phyloP scores from a whole-genome alignment of 306 rosid genomes.

The Cucurbita pepo region DNA sequence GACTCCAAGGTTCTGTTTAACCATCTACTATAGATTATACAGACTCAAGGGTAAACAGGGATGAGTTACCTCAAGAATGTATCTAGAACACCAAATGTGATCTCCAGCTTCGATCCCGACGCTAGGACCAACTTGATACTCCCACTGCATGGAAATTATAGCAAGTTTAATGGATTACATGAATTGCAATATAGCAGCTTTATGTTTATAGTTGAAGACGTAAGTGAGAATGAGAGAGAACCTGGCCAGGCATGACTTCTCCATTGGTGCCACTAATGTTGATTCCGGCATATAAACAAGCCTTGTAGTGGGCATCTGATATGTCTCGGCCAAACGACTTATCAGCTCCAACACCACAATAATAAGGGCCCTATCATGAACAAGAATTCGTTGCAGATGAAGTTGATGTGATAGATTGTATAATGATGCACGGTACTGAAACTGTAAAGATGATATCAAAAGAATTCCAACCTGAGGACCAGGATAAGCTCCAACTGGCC shows the following conservation, averaged over 20 bases:
- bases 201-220: slow-evolving; percentile 3
- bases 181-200: slow-evolving; percentile 8
- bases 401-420: background rate
- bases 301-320: slow-evolving; percentile 99
- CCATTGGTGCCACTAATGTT: slow-evolving; percentile 96
- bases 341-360: slow-evolving; percentile 90
- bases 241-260: slow-evolving; percentile 99
- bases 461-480: slow-evolving; percentile 78
- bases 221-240: slow-evolving; percentile 19
- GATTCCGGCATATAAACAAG: slow-evolving; percentile 93
- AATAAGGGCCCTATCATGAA: slow-evolving; percentile 73
- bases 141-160: slow-evolving; percentile 53
- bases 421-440: background rate
- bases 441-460: background rate
- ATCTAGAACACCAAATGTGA: slow-evolving; percentile 84
- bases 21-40: background rate
- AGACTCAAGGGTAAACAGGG: slow-evolving; percentile 9
- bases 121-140: slow-evolving; percentile 97
- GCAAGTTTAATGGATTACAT: background rate
- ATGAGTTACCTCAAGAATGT: slow-evolving; percentile 81
- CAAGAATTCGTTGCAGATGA: background rate
- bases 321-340: slow-evolving; percentile 98
- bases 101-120: slow-evolving; percentile 95
- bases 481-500: slow-evolving; percentile 97
- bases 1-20: background rate